These are phyloP conservation scores for Aureobasidium musti DNA, from an alignment of 2,329 filamentous ascomycete species.

Conservation along the genomic window DNA sequence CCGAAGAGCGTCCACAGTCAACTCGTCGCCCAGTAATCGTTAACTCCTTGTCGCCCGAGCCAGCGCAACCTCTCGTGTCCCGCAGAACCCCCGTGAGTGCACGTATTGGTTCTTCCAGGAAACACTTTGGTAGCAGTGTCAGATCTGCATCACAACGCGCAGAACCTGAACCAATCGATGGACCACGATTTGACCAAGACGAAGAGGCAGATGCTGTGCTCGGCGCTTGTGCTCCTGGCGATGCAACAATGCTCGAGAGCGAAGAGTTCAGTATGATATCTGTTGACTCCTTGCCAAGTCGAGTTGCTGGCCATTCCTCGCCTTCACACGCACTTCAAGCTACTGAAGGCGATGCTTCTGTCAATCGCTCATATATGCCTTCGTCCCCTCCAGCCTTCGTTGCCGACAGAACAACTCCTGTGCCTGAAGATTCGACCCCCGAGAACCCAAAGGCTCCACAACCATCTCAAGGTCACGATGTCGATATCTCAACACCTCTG, in stretches of 20 bases:
- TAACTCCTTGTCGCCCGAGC: slow-evolving; percentile 13
- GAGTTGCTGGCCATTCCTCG: slow-evolving; percentile 30
- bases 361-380: slow-evolving; percentile 38
- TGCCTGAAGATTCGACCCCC: slow-evolving; percentile 21
- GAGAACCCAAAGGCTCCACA: slow-evolving; percentile 23
- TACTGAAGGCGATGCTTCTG: neutral
- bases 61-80: neutral
- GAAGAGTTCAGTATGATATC: slow-evolving; percentile 57
- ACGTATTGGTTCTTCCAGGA: neutral
- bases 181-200: slow-evolving; percentile 17
- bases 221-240: slow-evolving; percentile 39
- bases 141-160: neutral
- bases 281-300: slow-evolving; percentile 48
- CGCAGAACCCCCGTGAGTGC: neutral
- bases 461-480: neutral
- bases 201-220: slow-evolving; percentile 27
- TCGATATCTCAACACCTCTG: slow-evolving; percentile 29
- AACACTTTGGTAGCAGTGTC: neutral
- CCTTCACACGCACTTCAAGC: slow-evolving; percentile 4
- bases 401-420: slow-evolving; percentile 27
- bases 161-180: neutral
- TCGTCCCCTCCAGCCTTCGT: slow-evolving; percentile 38
- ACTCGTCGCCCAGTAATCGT: neutral
- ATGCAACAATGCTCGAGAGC: slow-evolving; percentile 51
- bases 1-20: neutral